These are phyloP conservation scores for Volvox reticuliferus DNA, from an alignment of 139 green algal genomes.

Conservation along the genomic window DNA sequence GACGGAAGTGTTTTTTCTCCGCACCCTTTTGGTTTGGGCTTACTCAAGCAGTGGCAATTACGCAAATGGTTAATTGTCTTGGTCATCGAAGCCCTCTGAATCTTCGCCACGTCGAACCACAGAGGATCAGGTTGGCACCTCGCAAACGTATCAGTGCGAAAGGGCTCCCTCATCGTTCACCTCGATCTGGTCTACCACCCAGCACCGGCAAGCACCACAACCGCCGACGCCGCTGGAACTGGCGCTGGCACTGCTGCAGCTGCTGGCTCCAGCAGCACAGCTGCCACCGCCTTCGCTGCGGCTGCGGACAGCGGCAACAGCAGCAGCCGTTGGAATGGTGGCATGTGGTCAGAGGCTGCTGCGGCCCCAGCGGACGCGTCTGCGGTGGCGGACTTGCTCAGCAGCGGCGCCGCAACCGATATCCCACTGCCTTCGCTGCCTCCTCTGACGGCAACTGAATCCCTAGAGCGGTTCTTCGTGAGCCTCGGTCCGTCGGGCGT, in stretches of 20 bases:
- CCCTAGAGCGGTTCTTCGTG: not conserved
- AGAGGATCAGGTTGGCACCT: constrained; percentile 25
- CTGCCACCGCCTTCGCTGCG: not conserved
- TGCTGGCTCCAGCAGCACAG: not conserved
- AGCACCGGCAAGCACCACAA: not conserved
- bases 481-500: not conserved
- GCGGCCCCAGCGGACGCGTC: too few species aligned
- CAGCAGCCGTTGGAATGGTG: too few species aligned
- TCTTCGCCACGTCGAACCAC: not conserved
- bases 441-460: not conserved
- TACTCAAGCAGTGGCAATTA: too few species aligned
- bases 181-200: constrained; percentile 17
- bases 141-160: not conserved
- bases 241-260: not conserved
- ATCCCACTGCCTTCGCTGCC: not conserved
- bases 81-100: not conserved
- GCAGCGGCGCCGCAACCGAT: not conserved
- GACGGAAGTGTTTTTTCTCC: too few species aligned
- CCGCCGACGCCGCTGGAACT: not conserved
- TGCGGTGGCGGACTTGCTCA: too few species aligned
- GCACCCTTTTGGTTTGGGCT: too few species aligned
- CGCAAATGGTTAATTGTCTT: too few species aligned
- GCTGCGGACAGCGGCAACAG: not conserved
- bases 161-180: constrained; percentile 35
- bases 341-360: too few species aligned